Evolutionary conservation across 257 asterid species (phyloP).

Genomic region (Ophiorrhiza pumila): DNA sequence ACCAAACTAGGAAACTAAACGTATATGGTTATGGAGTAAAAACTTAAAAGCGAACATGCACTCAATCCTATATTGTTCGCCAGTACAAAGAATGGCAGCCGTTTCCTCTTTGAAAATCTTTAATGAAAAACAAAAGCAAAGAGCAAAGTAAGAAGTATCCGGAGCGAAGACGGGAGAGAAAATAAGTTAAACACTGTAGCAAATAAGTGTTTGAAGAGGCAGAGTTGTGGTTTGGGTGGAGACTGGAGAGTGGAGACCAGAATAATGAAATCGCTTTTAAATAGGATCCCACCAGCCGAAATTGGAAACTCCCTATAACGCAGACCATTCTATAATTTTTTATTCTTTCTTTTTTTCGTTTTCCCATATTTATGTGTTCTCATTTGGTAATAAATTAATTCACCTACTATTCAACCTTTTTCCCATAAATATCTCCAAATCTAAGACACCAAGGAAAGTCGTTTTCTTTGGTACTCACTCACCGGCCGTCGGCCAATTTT

Average conservation of each 20-base stretch:
- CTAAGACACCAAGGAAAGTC: too few species aligned
- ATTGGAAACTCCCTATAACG: conserved; percentile 26
- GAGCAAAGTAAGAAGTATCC: background rate
- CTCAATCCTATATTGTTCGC: background rate
- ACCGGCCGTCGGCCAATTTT: conserved; percentile 17
- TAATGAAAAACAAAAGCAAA: background rate
- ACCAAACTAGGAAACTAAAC: conserved; percentile 6
- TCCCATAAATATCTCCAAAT: background rate
- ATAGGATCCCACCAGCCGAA: conserved; percentile 53
- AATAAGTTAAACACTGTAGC: background rate
- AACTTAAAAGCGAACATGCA: background rate
- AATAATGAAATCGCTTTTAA: conserved; percentile 45
- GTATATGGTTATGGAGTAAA: background rate
- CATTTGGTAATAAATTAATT: background rate
- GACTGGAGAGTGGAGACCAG: conserved; percentile 30
- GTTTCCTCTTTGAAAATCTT: background rate
- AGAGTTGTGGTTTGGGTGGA: conserved; percentile 18
- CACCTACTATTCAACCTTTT: background rate
- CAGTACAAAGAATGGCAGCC: background rate
- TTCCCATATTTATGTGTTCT: background rate
- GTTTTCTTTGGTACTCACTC: background rate
- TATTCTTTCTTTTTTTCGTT: background rate
- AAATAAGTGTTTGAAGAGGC: conserved; percentile 20
- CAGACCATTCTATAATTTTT: conserved; percentile 12
- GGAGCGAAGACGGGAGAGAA: background rate